Evolutionary conservation across 2,329 filamentous ascomycete species (phyloP).

Genomic region (Ustilaginoidea virens): DNA sequence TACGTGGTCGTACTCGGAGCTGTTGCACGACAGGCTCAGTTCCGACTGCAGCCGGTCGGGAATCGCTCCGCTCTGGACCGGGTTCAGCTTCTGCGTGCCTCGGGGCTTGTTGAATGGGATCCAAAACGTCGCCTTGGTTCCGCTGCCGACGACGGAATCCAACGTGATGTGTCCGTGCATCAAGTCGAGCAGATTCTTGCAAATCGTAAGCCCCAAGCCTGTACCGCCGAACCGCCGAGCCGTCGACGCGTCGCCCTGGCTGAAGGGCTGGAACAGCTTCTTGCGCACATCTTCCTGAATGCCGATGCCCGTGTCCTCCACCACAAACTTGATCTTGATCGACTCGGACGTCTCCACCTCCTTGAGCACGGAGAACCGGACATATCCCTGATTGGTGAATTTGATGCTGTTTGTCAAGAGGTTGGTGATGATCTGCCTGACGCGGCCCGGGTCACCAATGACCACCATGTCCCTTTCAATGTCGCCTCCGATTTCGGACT

Average conservation of each 20-base stretch:
- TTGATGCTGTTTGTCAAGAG: conserved; percentile 65
- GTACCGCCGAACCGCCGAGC: conserved; percentile 67
- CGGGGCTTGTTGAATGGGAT: conserved; percentile 63
- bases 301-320: conserved; percentile 68
- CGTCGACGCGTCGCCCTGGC: conserved; percentile 67
- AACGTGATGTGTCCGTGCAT: conserved; percentile 66
- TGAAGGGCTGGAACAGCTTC: conserved; percentile 65
- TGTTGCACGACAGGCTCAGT: conserved; percentile 49
- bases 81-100: conserved; percentile 25
- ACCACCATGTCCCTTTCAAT: conserved; percentile 58
- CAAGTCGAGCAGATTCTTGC: conserved; percentile 63
- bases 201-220: conserved; percentile 64
- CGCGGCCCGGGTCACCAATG: conserved; percentile 69
- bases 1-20: conserved; percentile 43
- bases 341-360: conserved; percentile 47
- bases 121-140: conserved; percentile 62
- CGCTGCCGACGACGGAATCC: conserved; percentile 48
- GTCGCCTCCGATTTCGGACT: conserved; percentile 45
- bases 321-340: conserved; percentile 53
- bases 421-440: conserved; percentile 74
- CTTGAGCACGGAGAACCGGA: conserved; percentile 49
- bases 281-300: conserved; percentile 64
- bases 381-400: conserved; percentile 53
- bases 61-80: conserved; percentile 48
- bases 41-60: conserved; percentile 52